Evolutionary conservation across 352 stramenopile species (phyloP), one percentile per base, ranked within the genome.

Genomic region (Globisporangium irregulare): DNA sequence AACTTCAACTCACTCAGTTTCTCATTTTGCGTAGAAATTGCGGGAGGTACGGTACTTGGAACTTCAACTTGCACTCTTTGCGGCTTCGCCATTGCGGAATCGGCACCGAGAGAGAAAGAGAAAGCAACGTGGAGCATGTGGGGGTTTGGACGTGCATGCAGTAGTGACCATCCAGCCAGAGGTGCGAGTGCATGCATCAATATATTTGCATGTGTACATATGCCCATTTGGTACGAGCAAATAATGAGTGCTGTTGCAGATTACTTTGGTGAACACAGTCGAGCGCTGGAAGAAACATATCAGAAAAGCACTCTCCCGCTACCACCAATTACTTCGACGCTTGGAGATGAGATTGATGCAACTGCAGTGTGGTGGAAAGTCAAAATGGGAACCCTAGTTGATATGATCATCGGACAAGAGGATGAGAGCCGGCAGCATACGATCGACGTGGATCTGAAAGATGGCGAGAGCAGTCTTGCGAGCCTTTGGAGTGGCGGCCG

Each of bases 41-140:
- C 3, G 60, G 59, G n/a, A 51, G 5, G 3, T 59, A 66, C 46
- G 60, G 60, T 66, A 66, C 27, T 66, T 66, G 34, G n/a, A 51
- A 69, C 64, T 69, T 69, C 64, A 69, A 69, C 64, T 64, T 69
- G 27, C 36, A 22, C 32, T 32, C 24, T 32, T 34, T 50, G 51
- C n/a, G 15, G 18, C 18, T 54, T 8, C 41, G 6, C 12, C 32
- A 64, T n/a, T 68, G 62, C 53, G 24, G 29, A 68, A 61, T 68
- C 36, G 3, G 12, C 36, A 59, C 29, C 27, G 50, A 18, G 20
- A 53, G 1, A 50, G 15, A 32, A 2, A 55, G 36, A 63, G 27
- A 41, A 20, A 24, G 38, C 58, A 32, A 41, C 14, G 59, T 24
- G 59, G 9, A 55, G 24, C 20, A 62, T 68, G 63, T 62, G 63